Evolutionary conservation across 305 asterid genomes (phyloP).

Genomic region (Fraxinus dipetala): DNA sequence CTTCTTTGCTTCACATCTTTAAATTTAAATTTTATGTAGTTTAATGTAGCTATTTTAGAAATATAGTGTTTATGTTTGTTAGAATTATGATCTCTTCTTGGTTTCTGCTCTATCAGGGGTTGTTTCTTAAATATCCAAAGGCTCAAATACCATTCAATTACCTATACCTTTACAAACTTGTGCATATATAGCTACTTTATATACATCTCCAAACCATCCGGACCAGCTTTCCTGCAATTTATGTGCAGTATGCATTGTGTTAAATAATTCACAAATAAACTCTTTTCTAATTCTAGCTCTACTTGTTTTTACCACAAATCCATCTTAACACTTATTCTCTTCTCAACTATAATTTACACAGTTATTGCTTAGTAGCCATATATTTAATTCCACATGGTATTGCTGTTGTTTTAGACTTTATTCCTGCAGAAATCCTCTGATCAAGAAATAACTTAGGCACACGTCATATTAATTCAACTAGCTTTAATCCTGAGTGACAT

Average conservation of each 20-base stretch:
- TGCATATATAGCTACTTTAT: not conserved
- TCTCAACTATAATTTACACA: not conserved
- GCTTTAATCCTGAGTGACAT: not conserved
- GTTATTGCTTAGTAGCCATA: not conserved
- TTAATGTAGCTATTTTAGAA: not conserved
- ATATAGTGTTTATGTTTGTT: not conserved
- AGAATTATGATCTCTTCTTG: not conserved
- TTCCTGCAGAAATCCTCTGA: not conserved
- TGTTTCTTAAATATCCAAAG: not conserved
- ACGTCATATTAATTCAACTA: not conserved
- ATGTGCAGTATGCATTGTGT: not conserved
- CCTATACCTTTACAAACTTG: not conserved
- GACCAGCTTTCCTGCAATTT: not conserved
- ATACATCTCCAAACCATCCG: not conserved
- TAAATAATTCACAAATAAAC: not conserved
- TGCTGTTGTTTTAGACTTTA: not conserved
- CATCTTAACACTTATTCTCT: not conserved
- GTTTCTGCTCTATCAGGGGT: not conserved
- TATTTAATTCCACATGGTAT: not conserved
- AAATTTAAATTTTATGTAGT: not conserved
- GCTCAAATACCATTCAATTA: not conserved
- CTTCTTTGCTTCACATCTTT: conserved; percentile 12
- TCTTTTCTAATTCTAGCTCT: not conserved
- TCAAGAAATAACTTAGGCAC: not conserved
- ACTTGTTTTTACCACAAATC: not conserved